Percentiles rank a stretch among this genome's conserved stretches.
Conservation (phyloP, 306 rosid genomes). For the Astragalus glycyphyllos region DNA sequence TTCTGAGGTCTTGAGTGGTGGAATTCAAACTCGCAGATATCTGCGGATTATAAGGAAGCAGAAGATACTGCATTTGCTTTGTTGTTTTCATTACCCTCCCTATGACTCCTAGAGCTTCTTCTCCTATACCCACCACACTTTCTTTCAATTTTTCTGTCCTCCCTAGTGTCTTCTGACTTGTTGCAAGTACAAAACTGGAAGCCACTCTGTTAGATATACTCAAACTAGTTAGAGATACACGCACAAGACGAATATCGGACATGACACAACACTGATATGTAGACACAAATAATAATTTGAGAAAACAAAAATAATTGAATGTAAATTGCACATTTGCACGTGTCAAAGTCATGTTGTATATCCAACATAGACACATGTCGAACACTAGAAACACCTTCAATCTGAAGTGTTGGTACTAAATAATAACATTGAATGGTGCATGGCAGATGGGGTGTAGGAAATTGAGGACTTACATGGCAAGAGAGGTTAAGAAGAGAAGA, state of each 20-base stretch:
- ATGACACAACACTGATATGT: too few relatives aligned
- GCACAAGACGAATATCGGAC: too few relatives aligned
- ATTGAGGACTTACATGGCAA: slow-evolving; percentile 60
- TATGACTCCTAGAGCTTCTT: slow-evolving; percentile 54
- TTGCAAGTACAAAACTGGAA: slow-evolving; percentile 58
- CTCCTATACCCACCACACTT: slow-evolving; percentile 55
- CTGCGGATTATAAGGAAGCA: slow-evolving; percentile 62
- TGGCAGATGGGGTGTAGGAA: background rate
- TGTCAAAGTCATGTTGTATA: too few relatives aligned
- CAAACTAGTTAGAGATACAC: background rate
- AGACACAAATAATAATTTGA: too few relatives aligned
- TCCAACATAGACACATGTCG: too few relatives aligned
- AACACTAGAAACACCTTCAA: too few relatives aligned
- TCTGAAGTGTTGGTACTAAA: too few relatives aligned
- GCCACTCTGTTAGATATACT: slow-evolving; percentile 54
- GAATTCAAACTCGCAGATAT: slow-evolving; percentile 50
- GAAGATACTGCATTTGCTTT: slow-evolving; percentile 57
- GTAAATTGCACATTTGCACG: too few relatives aligned
- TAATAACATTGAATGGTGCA: too few relatives aligned
- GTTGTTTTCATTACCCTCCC: slow-evolving; percentile 51
- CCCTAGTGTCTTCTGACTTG: slow-evolving; percentile 49
- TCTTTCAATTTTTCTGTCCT: slow-evolving; percentile 59
- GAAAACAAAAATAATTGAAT: too few relatives aligned
- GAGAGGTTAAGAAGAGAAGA: slow-evolving; percentile 56
- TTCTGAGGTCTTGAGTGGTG: slow-evolving; percentile 53